These are phyloP conservation scores for Lactarius tabidus DNA, from an alignment of 768 basidiomycete species.

Conservation along the genomic window DNA sequence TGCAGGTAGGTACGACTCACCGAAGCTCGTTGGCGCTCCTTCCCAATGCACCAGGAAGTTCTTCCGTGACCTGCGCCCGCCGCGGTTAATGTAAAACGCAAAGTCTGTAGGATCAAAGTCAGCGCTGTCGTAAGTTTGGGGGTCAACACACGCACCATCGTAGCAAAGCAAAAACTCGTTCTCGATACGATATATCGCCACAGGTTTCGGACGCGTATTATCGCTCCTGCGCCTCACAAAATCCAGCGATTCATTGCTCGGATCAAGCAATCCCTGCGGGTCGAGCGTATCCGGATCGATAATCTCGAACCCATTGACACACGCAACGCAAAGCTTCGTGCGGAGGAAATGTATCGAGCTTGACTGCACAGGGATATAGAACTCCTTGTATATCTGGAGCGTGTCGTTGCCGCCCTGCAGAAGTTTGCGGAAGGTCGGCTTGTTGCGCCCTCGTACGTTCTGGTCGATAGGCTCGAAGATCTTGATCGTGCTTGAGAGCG, in stretches of 20 bases:
- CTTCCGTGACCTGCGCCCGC: constrained; percentile 84
- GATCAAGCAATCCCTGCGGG: constrained; percentile 93
- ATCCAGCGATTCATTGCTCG: constrained; percentile 83
- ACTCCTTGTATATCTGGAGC: constrained; percentile 99
- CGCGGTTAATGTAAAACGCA: constrained; percentile 97
- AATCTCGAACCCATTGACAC: constrained; percentile 98
- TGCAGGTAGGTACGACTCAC: constrained; percentile 42
- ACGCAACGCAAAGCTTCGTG: constrained; percentile 91
- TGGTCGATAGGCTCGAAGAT: too few relatives aligned
- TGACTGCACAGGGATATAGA: constrained; percentile 97
- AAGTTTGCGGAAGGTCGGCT: constrained; percentile 92
- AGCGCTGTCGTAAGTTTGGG: neutral
- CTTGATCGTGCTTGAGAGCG: constrained; percentile 73
- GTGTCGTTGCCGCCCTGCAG: constrained; percentile 95
- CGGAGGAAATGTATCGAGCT: constrained; percentile 96
- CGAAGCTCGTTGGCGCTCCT: too few relatives aligned
- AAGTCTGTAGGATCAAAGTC: constrained; percentile 60
- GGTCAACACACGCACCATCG: constrained; percentile 63
- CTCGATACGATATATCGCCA: constrained; percentile 95
- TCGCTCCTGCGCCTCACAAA: constrained; percentile 88
- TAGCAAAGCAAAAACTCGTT: constrained; percentile 97
- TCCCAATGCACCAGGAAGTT: too few relatives aligned
- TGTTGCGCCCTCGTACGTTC: constrained; percentile 67
- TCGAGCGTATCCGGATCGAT: constrained; percentile 96
- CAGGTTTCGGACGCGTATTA: constrained; percentile 34